phyloP scores from a whole-genome alignment of 148 eudicot species.

The Camellia granthamiana region DNA sequence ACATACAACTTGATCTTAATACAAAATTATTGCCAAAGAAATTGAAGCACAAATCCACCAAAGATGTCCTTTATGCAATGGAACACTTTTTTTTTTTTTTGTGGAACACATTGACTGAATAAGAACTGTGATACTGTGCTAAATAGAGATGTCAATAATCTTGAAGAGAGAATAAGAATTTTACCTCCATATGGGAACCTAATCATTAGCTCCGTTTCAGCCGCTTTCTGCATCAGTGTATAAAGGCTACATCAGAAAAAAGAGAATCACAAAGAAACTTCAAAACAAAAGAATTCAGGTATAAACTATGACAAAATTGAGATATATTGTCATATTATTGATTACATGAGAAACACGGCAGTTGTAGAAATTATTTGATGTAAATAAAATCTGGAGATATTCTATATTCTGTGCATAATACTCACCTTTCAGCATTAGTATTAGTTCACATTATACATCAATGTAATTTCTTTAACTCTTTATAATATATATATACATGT shows the following conservation, averaged over 20 bases:
- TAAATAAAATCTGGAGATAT: background rate
- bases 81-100: no score
- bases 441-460: background rate
- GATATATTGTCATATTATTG: background rate
- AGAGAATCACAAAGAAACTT: background rate
- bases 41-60: background rate
- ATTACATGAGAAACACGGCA: background rate
- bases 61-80: background rate
- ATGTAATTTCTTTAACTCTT: background rate
- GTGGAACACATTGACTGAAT: background rate
- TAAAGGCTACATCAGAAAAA: background rate
- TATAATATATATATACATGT: no score
- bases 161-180: background rate
- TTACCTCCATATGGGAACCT: conserved; percentile 69
- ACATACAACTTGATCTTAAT: background rate
- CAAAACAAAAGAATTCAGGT: background rate
- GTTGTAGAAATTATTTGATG: background rate
- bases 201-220: conserved; percentile 62
- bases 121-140: background rate
- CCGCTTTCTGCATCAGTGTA: conserved; percentile 46
- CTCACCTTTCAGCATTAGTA: background rate
- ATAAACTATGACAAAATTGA: background rate
- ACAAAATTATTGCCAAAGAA: background rate
- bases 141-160: background rate
- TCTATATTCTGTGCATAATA: background rate